Conservation (phyloP, 495 filamentous ascomycete species). For the Neurospora sp. region DNA sequence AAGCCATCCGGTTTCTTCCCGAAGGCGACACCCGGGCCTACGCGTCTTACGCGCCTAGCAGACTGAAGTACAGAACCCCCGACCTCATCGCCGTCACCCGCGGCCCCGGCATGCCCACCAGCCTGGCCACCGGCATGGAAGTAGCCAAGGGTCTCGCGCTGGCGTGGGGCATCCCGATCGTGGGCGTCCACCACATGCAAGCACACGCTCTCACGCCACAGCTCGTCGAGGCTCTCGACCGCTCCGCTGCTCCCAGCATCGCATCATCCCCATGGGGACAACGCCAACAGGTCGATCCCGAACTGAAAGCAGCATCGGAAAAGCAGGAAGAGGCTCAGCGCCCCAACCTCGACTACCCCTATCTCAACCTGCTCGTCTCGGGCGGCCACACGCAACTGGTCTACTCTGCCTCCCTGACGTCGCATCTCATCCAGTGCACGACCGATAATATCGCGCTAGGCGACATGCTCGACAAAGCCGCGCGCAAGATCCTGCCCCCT, state of each 20-base stretch:
- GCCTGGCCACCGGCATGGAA: conserved; percentile 66
- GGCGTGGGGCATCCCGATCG: conserved; percentile 69
- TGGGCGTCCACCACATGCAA: conserved; percentile 95
- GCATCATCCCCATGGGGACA: neutral
- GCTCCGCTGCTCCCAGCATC: neutral
- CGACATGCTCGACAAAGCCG: conserved; percentile 75
- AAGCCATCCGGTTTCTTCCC: conserved; percentile 51
- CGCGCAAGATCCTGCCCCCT: conserved; percentile 58
- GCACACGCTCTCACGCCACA: conserved; percentile 84
- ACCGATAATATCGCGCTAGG: conserved; percentile 72
- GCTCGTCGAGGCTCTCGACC: conserved; percentile 55
- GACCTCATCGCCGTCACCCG: conserved; percentile 81
- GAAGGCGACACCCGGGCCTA: neutral
- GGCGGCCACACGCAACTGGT: conserved; percentile 88
- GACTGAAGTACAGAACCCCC: conserved; percentile 28
- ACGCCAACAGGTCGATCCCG: neutral
- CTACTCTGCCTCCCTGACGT: conserved; percentile 48
- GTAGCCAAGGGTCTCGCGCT: conserved; percentile 80
- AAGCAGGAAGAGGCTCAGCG: neutral
- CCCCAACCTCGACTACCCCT: conserved; percentile 54
- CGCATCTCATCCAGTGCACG: conserved; percentile 62
- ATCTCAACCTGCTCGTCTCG: conserved; percentile 80
- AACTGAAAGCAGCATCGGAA: neutral
- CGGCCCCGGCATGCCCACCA: conserved; percentile 77
- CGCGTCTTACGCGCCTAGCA: too few relatives aligned